phyloP scores from a whole-genome alignment of 768 basidiomycete species.

The Boletus patriciae region DNA sequence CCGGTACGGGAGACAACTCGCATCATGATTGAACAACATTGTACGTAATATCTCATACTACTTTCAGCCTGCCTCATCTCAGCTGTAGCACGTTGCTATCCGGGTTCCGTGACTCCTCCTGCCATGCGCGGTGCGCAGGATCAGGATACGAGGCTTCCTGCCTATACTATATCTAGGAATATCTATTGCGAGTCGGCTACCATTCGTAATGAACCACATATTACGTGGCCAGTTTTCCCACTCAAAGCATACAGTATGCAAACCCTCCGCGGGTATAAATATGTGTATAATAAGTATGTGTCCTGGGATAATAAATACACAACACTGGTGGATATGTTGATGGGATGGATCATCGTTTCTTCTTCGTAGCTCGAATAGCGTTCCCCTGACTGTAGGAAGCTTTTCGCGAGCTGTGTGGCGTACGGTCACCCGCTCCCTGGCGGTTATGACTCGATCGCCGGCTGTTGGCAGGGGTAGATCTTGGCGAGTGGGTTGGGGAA shows the following conservation, averaged over 20 bases:
- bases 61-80: neutral
- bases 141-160: neutral
- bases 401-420: constrained; percentile 21
- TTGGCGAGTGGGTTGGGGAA: constrained; percentile 19
- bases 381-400: constrained; percentile 15
- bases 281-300: constrained; percentile 23
- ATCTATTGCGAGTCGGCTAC: neutral
- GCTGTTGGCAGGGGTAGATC: constrained; percentile 11
- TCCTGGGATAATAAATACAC: constrained; percentile 18
- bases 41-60: constrained; percentile 14
- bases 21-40: constrained; percentile 6
- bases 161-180: neutral
- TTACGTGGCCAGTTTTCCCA: neutral
- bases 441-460: constrained; percentile 22
- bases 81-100: constrained; percentile 3
- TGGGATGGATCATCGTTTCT: constrained; percentile 4
- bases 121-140: neutral
- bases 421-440: constrained; percentile 4
- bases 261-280: constrained; percentile 23
- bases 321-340: constrained; percentile 1
- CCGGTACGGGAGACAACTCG: constrained; percentile 19
- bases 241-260: neutral
- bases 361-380: constrained; percentile 5
- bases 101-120: neutral
- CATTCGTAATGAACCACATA: neutral